Evolutionary conservation across 2,329 filamentous ascomycete genomes (phyloP), one percentile per base, ranked within the genome.

Genomic region (Phialophora chinensis): DNA sequence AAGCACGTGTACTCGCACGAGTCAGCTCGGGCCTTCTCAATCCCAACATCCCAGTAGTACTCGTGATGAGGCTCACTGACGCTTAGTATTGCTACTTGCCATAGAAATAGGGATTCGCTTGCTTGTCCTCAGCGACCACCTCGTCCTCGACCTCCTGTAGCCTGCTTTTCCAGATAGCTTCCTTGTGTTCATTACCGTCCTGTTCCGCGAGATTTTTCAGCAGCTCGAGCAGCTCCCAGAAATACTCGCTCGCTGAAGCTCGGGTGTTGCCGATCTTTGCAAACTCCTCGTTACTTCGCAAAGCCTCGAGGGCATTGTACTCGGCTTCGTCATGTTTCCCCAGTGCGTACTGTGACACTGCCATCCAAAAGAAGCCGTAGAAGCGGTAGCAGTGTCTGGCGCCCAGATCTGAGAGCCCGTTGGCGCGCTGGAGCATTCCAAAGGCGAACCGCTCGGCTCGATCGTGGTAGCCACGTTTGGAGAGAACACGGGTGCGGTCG

Each of bases 281-380:
- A 29, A 52, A 52, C 23, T 52, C 49, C 25, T 52, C 49, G 14
- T 52, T 52, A 1, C 11, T 52, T 10, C 25, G 20, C 20, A 25
- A 52, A 12, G 49, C 49, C 23, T 25, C 25, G 49, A 52, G 49
- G 2, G 49, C 49, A 29, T 52, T 52, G 49, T 14, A 23, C 25
- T 52, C 49, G 8, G 49, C 49, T 17, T 27, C 49, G 3, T 25
- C 49, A 23, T 23, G 20, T 23, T 29, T 52, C 2, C 49, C 49
- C 20, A 52, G 10, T 52, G 20, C 49, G 49, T 25, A 5, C 49
- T 52, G 49, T 17, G 49, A 52, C 4, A 52, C 2, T 5, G 49
- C 49, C 49, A 52, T 52, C 49, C 49, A 52, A 8, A 52, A 27
- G 49, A 52, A 52, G 25, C 49, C 49, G 23, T 52, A 52, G 49